Evolutionary conservation across 179 eudicot species (phyloP), one percentile per base, ranked within the genome.

Genomic region (Patellifolia procumbens): DNA sequence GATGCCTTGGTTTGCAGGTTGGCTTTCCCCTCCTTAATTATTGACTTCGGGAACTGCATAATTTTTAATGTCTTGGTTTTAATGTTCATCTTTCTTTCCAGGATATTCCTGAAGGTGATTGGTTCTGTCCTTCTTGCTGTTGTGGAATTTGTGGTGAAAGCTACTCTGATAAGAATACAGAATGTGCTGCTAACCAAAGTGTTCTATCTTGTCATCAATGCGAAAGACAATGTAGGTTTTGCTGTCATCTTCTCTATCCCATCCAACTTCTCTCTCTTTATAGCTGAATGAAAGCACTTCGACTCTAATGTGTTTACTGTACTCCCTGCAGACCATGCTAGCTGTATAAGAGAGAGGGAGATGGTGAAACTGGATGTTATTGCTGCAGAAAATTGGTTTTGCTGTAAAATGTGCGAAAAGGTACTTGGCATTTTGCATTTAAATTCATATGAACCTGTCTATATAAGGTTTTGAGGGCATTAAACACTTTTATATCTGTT

Each of bases 51-150:
- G 51, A 19, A 17, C 11, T 76, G 22, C 31, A 11, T 24, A 28
- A n/a, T 56, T 55, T 22, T 39, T 52, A 35, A n/a, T n/a, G 61
- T 53, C 59, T 69, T 72, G 55, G 59, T 63, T 65, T 72, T 81
- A 34, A 73, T 70, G 10, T 78, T 22, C 20, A 61, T 63, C 8
- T 66, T 78, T 78, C 42, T 69, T 29, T 77, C n/a, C 67, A 96
- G 97, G 86, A 74, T 71, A 80, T 96, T 80, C 99, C 99, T 66
- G 90, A 84, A 73, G 98, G 97, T 65, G 96, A 91, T 76, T 96
- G 99, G 99, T 96, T 87, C 79, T 96, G 99, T 73, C 91, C 97
- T 42, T 88, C 92, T 16, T 96, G 99, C 82, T 88, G 98, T 74
- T 96, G 99, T 81, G 88, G 83, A 74, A 81, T 85, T 78, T 96